Conservation (phyloP, 2,329 filamentous ascomycete species). For the Seiridium cupressi region DNA sequence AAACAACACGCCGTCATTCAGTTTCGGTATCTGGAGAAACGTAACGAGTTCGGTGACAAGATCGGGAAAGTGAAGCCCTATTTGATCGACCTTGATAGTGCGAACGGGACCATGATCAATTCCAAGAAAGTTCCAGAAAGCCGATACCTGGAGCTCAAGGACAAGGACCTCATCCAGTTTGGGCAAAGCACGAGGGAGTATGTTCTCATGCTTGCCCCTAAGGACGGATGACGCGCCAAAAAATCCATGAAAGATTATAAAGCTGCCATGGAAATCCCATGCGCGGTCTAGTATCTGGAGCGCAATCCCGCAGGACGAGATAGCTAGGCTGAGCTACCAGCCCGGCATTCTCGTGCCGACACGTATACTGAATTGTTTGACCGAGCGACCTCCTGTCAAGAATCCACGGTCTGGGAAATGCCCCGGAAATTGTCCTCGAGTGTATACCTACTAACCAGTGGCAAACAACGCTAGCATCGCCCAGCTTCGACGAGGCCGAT, state of each 20-base stretch:
- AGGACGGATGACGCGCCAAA: slow-evolving; percentile 27
- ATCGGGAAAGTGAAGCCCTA: slow-evolving; percentile 80
- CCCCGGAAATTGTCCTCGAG: no score
- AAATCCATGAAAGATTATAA: background rate
- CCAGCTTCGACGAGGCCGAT: no score
- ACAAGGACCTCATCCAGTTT: slow-evolving; percentile 88
- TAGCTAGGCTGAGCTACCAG: no score
- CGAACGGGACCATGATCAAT: slow-evolving; percentile 86
- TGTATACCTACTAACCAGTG: no score
- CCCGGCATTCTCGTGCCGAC: no score
- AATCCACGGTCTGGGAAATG: no score
- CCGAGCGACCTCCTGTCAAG: no score
- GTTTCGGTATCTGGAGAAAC: slow-evolving; percentile 81
- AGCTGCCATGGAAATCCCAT: background rate
- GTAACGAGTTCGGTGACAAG: slow-evolving; percentile 84
- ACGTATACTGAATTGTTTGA: no score
- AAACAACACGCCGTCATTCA: slow-evolving; percentile 96
- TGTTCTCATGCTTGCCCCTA: slow-evolving; percentile 79
- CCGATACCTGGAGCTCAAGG: slow-evolving; percentile 80
- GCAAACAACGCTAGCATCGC: no score
- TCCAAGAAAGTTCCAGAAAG: slow-evolving; percentile 69
- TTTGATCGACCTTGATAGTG: slow-evolving; percentile 88
- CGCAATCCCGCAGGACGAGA: no score
- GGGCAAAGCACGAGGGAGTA: slow-evolving; percentile 89
- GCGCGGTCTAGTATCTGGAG: background rate